These are phyloP conservation scores for Colletotrichum orchidophilum DNA, from an alignment of 2,329 filamentous ascomycete genomes.

Conservation along the genomic window DNA sequence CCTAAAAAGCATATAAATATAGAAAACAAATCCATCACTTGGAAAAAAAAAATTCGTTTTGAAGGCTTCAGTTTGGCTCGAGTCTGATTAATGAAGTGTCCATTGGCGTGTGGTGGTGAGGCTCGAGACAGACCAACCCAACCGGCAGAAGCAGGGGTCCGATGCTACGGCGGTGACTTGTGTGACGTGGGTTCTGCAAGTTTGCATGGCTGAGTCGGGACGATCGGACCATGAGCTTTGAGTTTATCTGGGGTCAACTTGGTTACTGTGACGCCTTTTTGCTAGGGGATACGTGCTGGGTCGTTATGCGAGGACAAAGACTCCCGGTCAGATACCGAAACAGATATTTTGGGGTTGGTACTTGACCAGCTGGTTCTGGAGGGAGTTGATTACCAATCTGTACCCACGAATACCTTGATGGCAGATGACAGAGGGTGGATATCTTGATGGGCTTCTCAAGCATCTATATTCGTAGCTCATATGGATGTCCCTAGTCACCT, in stretches of 20 bases:
- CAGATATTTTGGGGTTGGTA: background rate
- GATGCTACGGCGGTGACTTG: conserved; percentile 2
- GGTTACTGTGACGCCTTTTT: conserved; percentile 20
- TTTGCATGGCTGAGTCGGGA: conserved; percentile 8
- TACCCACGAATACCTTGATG: conserved; percentile 4
- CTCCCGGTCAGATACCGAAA: conserved; percentile 22
- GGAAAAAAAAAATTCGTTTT: no score
- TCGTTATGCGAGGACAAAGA: conserved; percentile 11
- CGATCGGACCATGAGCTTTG: conserved; percentile 23
- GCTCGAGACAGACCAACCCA: background rate
- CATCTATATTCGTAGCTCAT: background rate
- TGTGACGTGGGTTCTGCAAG: background rate
- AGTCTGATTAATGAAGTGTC: background rate
- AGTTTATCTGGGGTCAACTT: conserved; percentile 3
- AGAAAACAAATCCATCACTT: background rate
- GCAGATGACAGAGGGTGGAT: background rate
- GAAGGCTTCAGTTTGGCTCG: background rate
- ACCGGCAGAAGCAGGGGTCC: conserved; percentile 12
- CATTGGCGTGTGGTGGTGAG: background rate
- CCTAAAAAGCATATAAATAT: background rate
- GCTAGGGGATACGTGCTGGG: background rate
- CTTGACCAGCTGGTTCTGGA: background rate
- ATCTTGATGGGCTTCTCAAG: background rate
- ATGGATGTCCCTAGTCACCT: background rate
- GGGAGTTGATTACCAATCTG: background rate